phyloP scores from a whole-genome alignment of 768 basidiomycete genomes.

The Boletus tomentosulus region DNA sequence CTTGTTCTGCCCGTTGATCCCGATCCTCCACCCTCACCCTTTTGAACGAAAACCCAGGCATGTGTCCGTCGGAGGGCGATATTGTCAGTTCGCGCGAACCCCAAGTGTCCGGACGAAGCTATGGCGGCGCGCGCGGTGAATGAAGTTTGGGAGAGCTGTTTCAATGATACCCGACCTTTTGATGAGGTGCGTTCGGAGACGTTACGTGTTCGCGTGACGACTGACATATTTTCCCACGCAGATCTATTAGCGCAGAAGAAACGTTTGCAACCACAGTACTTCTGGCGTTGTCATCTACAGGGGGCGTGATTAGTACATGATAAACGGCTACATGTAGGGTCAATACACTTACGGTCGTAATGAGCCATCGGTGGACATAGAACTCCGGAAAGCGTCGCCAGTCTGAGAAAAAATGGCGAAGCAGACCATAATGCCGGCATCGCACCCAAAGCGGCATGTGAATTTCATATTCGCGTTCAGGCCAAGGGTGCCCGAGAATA shows the following conservation, averaged over 20 bases:
- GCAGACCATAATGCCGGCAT: conserved; percentile 19
- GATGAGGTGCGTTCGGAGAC: conserved; percentile 66
- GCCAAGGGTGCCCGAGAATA: conserved; percentile 13
- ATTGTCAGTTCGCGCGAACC: conserved; percentile 75
- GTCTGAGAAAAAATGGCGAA: conserved; percentile 13
- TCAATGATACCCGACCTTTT: conserved; percentile 91
- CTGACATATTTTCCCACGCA: conserved; percentile 21
- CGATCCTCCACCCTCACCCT: background rate
- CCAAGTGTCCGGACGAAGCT: conserved; percentile 68
- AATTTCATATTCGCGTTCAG: conserved; percentile 11
- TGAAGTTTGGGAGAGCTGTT: conserved; percentile 96
- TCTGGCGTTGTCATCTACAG: background rate
- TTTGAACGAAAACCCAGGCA: conserved; percentile 42
- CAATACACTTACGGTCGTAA: background rate
- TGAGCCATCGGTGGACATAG: conserved; percentile 7
- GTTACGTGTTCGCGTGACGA: background rate
- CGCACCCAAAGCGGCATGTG: conserved; percentile 17
- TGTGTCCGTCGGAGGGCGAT: conserved; percentile 89
- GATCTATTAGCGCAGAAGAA: conserved; percentile 27
- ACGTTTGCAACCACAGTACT: background rate
- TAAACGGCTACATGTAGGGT: background rate
- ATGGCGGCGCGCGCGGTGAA: conserved; percentile 89
- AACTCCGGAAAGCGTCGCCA: conserved; percentile 2
- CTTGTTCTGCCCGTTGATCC: conserved; percentile 7
- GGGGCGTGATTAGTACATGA: background rate